A percentile compares a stretch with the other conserved stretches of the same genome.
Evolutionary conservation across 805 yeast species (phyloP).

Genomic region (Saccharomycopsis olivae): DNA sequence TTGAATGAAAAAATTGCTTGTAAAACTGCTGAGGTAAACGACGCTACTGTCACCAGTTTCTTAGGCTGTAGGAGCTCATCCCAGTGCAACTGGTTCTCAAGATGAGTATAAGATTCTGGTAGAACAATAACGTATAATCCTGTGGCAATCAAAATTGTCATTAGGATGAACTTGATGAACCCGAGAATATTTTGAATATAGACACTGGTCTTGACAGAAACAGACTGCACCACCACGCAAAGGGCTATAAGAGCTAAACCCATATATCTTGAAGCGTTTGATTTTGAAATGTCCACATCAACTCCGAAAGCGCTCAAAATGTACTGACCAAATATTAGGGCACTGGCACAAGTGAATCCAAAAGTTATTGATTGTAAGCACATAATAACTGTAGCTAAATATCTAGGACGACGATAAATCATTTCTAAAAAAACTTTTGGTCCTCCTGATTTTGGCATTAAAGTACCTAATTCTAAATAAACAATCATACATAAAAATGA

Average conservation of each 20-base stretch:
- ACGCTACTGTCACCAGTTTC: constrained; percentile 29
- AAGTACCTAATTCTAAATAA: constrained; percentile 59
- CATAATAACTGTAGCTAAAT: constrained; percentile 42
- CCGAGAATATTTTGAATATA: constrained; percentile 55
- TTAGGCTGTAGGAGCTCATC: constrained; percentile 26
- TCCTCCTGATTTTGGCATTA: constrained; percentile 69
- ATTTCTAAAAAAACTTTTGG: constrained; percentile 62
- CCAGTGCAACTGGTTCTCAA: constrained; percentile 32
- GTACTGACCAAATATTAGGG: constrained; percentile 55
- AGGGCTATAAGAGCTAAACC: constrained; percentile 32
- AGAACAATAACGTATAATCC: constrained; percentile 44
- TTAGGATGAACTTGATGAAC: constrained; percentile 42
- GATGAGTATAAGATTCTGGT: constrained; percentile 36
- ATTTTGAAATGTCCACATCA: constrained; percentile 29
- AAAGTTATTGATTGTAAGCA: constrained; percentile 40
- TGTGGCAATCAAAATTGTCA: constrained; percentile 42
- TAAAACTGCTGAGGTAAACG: constrained; percentile 44
- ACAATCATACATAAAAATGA: constrained; percentile 60
- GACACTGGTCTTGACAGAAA: constrained; percentile 51
- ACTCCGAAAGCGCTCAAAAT: constrained; percentile 34
- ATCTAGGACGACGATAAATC: constrained; percentile 49
- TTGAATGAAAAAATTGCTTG: constrained; percentile 49
- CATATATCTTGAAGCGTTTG: constrained; percentile 29
- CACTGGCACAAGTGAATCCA: constrained; percentile 45
- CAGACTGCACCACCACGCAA: constrained; percentile 39